phyloP scores from a whole-genome alignment of 495 filamentous ascomycete genomes.

The Bacidia gigantensis region DNA sequence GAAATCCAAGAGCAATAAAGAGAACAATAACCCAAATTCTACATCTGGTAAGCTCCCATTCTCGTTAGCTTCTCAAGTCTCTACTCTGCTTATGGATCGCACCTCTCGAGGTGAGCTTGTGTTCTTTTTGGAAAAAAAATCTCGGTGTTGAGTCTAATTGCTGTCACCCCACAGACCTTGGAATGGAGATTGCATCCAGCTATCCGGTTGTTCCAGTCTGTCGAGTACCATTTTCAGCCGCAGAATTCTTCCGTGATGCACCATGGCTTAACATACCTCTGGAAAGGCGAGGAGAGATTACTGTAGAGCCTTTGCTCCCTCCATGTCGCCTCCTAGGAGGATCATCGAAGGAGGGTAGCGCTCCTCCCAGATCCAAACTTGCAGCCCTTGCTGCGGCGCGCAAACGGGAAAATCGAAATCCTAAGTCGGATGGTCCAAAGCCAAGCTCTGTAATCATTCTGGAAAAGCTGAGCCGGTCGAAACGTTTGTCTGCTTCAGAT shows the following conservation, averaged over 20 bases:
- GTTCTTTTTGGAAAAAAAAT: no score
- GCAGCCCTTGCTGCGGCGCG: slow-evolving; percentile 78
- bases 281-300: slow-evolving; percentile 50
- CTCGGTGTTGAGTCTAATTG: no score
- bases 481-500: no score
- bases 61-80: neutral
- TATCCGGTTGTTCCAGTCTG: neutral
- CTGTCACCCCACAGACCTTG: neutral
- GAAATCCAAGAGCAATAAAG: neutral
- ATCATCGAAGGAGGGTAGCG: slow-evolving; percentile 33
- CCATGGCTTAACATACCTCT: slow-evolving; percentile 73
- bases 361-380: slow-evolving; percentile 70
- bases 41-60: neutral
- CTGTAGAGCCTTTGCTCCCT: slow-evolving; percentile 48
- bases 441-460: slow-evolving; percentile 14
- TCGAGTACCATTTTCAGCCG: slow-evolving; percentile 19
- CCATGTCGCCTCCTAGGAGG: slow-evolving; percentile 63
- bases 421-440: slow-evolving; percentile 10
- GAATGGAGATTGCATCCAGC: neutral
- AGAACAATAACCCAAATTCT: neutral
- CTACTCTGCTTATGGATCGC: neutral
- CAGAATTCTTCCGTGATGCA: slow-evolving; percentile 65
- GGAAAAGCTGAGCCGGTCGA: slow-evolving; percentile 2
- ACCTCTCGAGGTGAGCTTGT: neutral
- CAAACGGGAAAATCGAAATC: slow-evolving; percentile 57